Percentiles rank a stretch among this genome's conserved stretches.
phyloP scores from a whole-genome alignment of 2,329 filamentous ascomycete species.

The Neonectria faginata region DNA sequence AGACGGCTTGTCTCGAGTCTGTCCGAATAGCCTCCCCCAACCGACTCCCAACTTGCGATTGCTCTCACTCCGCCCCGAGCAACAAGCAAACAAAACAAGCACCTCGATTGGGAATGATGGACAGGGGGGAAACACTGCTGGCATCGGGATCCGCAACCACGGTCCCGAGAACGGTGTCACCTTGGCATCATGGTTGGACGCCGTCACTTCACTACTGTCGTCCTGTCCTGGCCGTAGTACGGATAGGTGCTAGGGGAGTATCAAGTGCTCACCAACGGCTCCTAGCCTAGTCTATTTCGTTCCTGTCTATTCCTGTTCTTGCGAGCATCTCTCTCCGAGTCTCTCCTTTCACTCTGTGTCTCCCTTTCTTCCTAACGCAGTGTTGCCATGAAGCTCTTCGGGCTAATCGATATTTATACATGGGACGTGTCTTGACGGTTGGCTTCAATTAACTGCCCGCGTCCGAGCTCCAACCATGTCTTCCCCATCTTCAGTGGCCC shows the following conservation, averaged over 20 bases:
- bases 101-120: not conserved
- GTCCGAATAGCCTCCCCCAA: not conserved
- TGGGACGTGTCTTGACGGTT: conserved; percentile 9
- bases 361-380: not conserved
- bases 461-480: not conserved
- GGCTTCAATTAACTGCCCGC: conserved; percentile 14
- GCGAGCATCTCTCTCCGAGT: not conserved
- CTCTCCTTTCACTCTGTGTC: not conserved
- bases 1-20: not conserved
- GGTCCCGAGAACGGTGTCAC: conserved; percentile 17
- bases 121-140: conserved; percentile 12
- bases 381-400: not conserved
- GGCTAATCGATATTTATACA: conserved; percentile 14
- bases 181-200: conserved; percentile 28
- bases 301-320: not conserved
- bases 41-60: not conserved
- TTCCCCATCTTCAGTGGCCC: conserved; percentile 1
- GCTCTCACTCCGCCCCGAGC: not conserved
- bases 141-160: conserved; percentile 24
- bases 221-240: conserved; percentile 1
- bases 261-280: not conserved
- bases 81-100: not conserved
- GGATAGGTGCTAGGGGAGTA: conserved; percentile 4
- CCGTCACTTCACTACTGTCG: conserved; percentile 16
- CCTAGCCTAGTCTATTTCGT: not conserved